Percentiles rank a stretch among this genome's conserved stretches.
Evolutionary conservation across 2,329 filamentous ascomycete genomes (phyloP).

Genomic region (Colletotrichum sp.): DNA sequence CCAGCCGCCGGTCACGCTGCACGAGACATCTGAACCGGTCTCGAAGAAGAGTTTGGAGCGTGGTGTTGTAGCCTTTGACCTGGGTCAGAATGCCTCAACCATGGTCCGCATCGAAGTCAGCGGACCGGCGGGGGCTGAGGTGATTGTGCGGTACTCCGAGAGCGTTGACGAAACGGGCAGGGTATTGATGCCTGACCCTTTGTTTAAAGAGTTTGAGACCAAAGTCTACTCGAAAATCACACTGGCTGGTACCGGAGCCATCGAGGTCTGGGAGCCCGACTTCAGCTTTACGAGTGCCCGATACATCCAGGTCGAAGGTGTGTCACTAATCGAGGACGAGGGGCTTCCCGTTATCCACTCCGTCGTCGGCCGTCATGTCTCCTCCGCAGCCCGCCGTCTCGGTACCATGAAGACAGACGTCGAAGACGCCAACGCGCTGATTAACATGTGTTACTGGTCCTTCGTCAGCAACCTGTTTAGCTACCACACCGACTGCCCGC

Average conservation of each 20-base stretch:
- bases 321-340: constrained; percentile 26
- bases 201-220: constrained; percentile 36
- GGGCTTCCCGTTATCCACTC: constrained; percentile 37
- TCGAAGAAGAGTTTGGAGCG: constrained; percentile 19
- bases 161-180: constrained; percentile 27
- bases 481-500: constrained; percentile 52
- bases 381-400: constrained; percentile 39
- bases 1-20: constrained; percentile 41
- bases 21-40: constrained; percentile 38
- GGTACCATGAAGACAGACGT: constrained; percentile 42
- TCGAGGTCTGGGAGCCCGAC: constrained; percentile 41
- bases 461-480: constrained; percentile 47
- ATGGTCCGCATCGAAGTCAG: constrained; percentile 26
- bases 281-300: constrained; percentile 46
- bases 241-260: constrained; percentile 29
- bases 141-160: constrained; percentile 27
- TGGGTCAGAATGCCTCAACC: constrained; percentile 29
- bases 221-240: constrained; percentile 43
- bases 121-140: constrained; percentile 20
- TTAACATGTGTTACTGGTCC: constrained; percentile 49
- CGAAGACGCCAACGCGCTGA: constrained; percentile 43
- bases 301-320: constrained; percentile 45
- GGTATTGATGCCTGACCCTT: constrained; percentile 44
- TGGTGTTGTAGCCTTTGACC: constrained; percentile 24
- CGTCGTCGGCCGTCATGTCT: constrained; percentile 39